These are phyloP conservation scores for Aspergillus ibericus DNA, from an alignment of 2,329 filamentous ascomycete genomes.

Conservation along the genomic window DNA sequence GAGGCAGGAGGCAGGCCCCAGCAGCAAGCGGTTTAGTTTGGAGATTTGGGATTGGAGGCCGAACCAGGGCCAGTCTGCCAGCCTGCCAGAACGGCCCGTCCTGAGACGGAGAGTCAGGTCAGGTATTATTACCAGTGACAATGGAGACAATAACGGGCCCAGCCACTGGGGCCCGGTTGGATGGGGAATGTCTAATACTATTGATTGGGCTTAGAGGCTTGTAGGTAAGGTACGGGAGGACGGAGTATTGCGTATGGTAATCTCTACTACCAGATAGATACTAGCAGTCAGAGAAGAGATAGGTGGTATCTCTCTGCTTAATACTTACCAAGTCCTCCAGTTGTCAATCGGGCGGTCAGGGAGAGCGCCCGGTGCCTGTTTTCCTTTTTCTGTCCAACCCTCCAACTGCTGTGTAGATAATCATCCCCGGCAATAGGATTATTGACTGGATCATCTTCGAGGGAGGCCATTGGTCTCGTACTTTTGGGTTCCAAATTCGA, in stretches of 20 bases:
- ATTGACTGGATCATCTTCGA: background rate
- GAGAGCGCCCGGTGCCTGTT: background rate
- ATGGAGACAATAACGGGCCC: background rate
- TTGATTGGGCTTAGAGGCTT: background rate
- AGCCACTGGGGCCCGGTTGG: background rate
- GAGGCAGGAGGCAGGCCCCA: background rate
- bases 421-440: background rate
- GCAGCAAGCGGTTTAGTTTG: conserved; percentile 2
- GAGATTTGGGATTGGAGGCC: conserved; percentile 17
- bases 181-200: background rate
- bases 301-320: background rate
- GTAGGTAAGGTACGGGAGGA: background rate
- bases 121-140: background rate
- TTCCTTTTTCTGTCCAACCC: background rate
- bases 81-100: conserved; percentile 12
- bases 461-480: background rate
- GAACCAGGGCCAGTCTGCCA: conserved; percentile 12
- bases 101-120: background rate
- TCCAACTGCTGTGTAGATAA: background rate
- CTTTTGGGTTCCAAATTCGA: conserved; percentile 5
- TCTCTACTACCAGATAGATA: too few species aligned
- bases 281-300: background rate
- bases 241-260: background rate
- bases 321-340: too few species aligned
- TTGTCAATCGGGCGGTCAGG: conserved; percentile 10